phyloP scores from a whole-genome alignment of 805 yeast genomes.

The Candida michaelii region DNA sequence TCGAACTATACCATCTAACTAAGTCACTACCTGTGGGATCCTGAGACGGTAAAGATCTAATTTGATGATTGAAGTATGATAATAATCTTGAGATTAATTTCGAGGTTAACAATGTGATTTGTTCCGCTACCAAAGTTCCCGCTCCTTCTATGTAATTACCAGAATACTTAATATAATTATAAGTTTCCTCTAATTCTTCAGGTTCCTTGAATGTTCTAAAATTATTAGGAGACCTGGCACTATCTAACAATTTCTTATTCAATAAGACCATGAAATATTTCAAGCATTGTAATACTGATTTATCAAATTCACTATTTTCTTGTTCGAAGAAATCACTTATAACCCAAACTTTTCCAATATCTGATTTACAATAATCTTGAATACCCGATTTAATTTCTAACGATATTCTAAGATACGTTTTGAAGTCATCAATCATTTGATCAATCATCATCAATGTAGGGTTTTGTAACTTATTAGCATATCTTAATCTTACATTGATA shows the following conservation, averaged over 20 bases:
- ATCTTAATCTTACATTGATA: slow-evolving; percentile 67
- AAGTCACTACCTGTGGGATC: slow-evolving; percentile 35
- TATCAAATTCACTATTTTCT: slow-evolving; percentile 52
- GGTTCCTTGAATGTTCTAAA: slow-evolving; percentile 89
- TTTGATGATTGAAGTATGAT: slow-evolving; percentile 70
- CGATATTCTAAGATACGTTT: slow-evolving; percentile 71
- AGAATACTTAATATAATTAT: slow-evolving; percentile 72
- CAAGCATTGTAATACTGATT: slow-evolving; percentile 69
- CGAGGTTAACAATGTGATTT: slow-evolving; percentile 63
- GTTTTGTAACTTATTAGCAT: slow-evolving; percentile 73
- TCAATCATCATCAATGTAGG: slow-evolving; percentile 97
- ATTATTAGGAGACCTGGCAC: slow-evolving; percentile 58
- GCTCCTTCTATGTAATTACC: slow-evolving; percentile 82
- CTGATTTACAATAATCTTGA: slow-evolving; percentile 56
- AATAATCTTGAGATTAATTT: slow-evolving; percentile 68
- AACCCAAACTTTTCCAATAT: slow-evolving; percentile 64
- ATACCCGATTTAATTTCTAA: slow-evolving; percentile 70
- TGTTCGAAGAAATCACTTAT: slow-evolving; percentile 63
- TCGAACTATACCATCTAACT: slow-evolving; percentile 63
- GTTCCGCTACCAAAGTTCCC: slow-evolving; percentile 76
- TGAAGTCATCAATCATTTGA: slow-evolving; percentile 85
- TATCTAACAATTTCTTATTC: slow-evolving; percentile 74
- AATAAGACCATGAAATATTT: slow-evolving; percentile 68
- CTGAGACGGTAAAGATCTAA: slow-evolving; percentile 55
- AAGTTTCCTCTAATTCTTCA: slow-evolving; percentile 80